Conservation (phyloP, 768 basidiomycete genomes). For the Lactarius trivialis region DNA sequence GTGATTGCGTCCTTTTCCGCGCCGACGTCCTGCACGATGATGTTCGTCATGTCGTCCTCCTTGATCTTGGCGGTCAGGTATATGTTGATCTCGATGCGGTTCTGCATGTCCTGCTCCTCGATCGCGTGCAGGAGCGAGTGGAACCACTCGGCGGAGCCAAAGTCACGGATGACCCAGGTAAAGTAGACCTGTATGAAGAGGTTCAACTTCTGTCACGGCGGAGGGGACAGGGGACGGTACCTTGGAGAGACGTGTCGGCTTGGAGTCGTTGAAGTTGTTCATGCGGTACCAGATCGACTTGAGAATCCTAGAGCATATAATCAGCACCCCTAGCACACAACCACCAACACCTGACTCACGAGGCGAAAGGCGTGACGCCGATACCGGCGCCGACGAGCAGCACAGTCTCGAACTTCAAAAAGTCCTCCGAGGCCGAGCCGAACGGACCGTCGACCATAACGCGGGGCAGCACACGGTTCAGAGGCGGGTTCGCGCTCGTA, state of each 20-base stretch:
- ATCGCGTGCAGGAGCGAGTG: conserved; percentile 88
- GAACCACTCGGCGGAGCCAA: conserved; percentile 88
- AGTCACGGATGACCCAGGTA: conserved; percentile 94
- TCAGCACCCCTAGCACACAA: background rate
- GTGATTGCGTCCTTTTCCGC: conserved; percentile 91
- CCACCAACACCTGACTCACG: conserved; percentile 50
- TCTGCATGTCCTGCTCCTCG: conserved; percentile 84
- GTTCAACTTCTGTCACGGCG: background rate
- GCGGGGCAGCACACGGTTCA: conserved; percentile 75
- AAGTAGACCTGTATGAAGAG: conserved; percentile 56
- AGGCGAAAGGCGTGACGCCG: conserved; percentile 94
- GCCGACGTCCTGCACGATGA: conserved; percentile 89
- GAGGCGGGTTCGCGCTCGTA: conserved; percentile 46
- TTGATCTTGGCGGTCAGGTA: conserved; percentile 88
- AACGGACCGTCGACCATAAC: conserved; percentile 97
- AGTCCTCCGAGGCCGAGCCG: conserved; percentile 88
- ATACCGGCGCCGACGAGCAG: conserved; percentile 92
- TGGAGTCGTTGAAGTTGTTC: conserved; percentile 74
- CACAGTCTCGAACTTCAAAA: conserved; percentile 82
- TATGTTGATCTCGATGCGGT: conserved; percentile 88
- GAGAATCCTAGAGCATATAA: conserved; percentile 46
- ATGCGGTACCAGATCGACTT: conserved; percentile 96
- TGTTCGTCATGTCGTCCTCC: conserved; percentile 91
- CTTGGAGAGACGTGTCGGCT: conserved; percentile 80
- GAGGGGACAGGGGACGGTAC: conserved; percentile 30